A percentile compares a stretch with the other conserved stretches of the same genome.
phyloP scores from a whole-genome alignment of 164 flowering plant genomes.

The Tetracentron sinense region DNA sequence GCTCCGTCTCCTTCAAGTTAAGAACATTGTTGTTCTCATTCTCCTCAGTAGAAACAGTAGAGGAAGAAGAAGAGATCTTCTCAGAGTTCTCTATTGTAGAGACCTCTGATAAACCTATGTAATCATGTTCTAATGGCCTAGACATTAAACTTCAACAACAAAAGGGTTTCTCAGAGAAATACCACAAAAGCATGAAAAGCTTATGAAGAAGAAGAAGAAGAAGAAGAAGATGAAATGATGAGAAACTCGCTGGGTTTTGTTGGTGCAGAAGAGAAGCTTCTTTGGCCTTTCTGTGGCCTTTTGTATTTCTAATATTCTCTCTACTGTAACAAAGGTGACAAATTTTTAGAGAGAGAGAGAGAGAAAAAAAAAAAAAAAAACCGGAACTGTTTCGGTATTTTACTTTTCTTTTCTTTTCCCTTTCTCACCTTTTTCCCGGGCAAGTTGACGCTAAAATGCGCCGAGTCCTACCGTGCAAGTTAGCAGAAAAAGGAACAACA shows the following conservation, averaged over 20 bases:
- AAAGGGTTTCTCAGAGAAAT: too few relatives aligned
- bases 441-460: constrained; percentile 20
- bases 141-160: constrained; percentile 40
- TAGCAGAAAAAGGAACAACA: not conserved
- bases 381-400: constrained; percentile 5
- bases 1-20: constrained; percentile 70
- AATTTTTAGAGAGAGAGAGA: too few relatives aligned
- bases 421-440: constrained; percentile 20
- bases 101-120: constrained; percentile 65
- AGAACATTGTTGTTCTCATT: constrained; percentile 24
- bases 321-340: not conserved
- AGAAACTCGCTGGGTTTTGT: not conserved
- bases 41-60: constrained; percentile 14
- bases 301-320: not conserved
- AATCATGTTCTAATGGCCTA: constrained; percentile 54
- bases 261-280: constrained; percentile 18
- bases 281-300: constrained; percentile 11
- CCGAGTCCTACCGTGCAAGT: not conserved
- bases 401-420: constrained; percentile 5
- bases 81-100: constrained; percentile 51
- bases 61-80: constrained; percentile 20
- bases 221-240: not conserved
- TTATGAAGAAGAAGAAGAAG: too few relatives aligned
- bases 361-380: too few relatives aligned
- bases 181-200: constrained; percentile 10